A percentile compares a stretch with the other conserved stretches of the same genome.
phyloP scores from a whole-genome alignment of 1,284 basidiomycete genomes.

The Tilletiopsis washingtonensis region DNA sequence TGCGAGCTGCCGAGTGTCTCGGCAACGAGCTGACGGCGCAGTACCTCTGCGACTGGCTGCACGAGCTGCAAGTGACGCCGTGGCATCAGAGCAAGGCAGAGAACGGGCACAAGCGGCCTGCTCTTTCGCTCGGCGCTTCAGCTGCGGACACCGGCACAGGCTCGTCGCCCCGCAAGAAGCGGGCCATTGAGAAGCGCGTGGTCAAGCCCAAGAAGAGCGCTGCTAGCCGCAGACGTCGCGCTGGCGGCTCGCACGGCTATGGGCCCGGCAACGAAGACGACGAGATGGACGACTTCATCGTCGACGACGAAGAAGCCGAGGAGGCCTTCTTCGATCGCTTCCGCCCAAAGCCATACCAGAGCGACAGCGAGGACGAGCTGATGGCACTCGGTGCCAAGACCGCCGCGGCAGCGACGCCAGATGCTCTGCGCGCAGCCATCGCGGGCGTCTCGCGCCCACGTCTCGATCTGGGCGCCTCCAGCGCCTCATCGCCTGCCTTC shows the following conservation, averaged over 20 bases:
- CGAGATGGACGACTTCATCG: slow-evolving; percentile 25
- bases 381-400: no score
- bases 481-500: background rate
- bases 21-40: slow-evolving; percentile 18
- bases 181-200: slow-evolving; percentile 10
- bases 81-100: background rate
- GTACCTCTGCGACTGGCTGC: slow-evolving; percentile 29
- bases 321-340: slow-evolving; percentile 3
- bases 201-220: slow-evolving; percentile 6
- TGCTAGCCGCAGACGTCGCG: background rate
- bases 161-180: background rate
- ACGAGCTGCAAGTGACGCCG: slow-evolving; percentile 15
- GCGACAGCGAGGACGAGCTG: background rate
- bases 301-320: slow-evolving; percentile 15
- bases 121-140: no score
- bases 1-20: slow-evolving; percentile 8
- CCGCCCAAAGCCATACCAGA: background rate
- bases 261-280: slow-evolving; percentile 6
- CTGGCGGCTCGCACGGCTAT: background rate
- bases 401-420: no score
- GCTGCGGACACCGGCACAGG: background rate
- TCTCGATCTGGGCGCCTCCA: background rate
- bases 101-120: background rate
- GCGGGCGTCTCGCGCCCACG: background rate
- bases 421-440: background rate